These are phyloP conservation scores for Brassica nigra DNA, from an alignment of 345 rosid genomes.

Conservation along the genomic window DNA sequence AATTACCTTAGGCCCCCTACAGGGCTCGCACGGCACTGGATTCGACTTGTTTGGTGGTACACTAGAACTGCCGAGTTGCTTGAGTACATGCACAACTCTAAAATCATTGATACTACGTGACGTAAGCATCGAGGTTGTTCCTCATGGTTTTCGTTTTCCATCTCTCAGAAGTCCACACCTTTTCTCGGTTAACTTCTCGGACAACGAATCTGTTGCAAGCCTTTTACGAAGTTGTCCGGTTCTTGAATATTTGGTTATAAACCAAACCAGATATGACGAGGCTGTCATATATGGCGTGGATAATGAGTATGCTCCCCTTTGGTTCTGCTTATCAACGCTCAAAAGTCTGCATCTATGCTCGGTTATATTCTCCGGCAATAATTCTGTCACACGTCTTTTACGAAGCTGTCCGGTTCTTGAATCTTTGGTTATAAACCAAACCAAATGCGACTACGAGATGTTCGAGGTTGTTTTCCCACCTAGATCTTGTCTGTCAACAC, in stretches of 20 bases:
- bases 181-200: background rate
- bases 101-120: background rate
- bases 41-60: background rate
- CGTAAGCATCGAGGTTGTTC: background rate
- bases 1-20: no score
- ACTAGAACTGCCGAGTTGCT: conserved; percentile 21
- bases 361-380: background rate
- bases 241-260: conserved; percentile 8
- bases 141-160: background rate
- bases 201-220: background rate
- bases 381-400: background rate
- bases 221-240: background rate
- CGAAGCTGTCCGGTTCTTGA: background rate
- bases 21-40: background rate
- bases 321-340: background rate
- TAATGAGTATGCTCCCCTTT: background rate
- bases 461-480: background rate
- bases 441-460: background rate
- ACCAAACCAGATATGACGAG: background rate
- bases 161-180: conserved; percentile 8
- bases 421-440: conserved; percentile 2
- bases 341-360: conserved; percentile 1
- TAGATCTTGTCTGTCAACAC: background rate
- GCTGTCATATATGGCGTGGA: background rate
- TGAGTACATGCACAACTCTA: conserved; percentile 18